These are phyloP conservation scores for Hypoxylon sp. DNA, from an alignment of 2,329 filamentous ascomycete genomes.

Conservation along the genomic window DNA sequence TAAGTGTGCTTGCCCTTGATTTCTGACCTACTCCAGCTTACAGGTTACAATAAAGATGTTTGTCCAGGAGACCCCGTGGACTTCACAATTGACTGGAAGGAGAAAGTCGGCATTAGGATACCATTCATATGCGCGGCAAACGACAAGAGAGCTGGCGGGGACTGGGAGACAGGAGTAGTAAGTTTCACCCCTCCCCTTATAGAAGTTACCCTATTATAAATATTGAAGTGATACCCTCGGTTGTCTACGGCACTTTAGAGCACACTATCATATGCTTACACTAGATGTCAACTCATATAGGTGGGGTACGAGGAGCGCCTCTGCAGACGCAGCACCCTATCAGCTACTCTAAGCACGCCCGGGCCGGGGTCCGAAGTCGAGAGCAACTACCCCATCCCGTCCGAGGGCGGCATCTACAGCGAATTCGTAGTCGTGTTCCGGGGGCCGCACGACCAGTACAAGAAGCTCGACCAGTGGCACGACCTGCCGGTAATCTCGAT, in stretches of 20 bases:
- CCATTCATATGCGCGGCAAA: constrained; percentile 82
- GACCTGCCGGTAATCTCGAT: constrained; percentile 81
- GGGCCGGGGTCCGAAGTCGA: constrained; percentile 63
- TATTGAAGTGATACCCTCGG: too few relatives aligned
- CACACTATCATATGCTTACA: constrained; percentile 17
- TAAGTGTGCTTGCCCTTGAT: constrained; percentile 46
- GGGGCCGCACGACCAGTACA: constrained; percentile 76
- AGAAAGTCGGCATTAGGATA: constrained; percentile 61
- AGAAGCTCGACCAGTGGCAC: constrained; percentile 69
- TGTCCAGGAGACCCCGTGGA: constrained; percentile 72
- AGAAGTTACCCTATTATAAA: too few relatives aligned
- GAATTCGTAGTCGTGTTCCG: constrained; percentile 81
- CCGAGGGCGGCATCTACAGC: constrained; percentile 78
- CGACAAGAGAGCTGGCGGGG: constrained; percentile 82
- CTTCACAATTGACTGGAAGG: constrained; percentile 72
- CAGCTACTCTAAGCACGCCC: constrained; percentile 75
- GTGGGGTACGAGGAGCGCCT: constrained; percentile 79
- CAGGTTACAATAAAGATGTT: constrained; percentile 59
- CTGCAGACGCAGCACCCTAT: constrained; percentile 80
- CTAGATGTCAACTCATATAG: constrained; percentile 8
- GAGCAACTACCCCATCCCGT: constrained; percentile 79
- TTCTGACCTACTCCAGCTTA: constrained; percentile 11
- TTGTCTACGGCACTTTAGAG: constrained; percentile 55
- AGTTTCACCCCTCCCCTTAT: constrained; percentile 43
- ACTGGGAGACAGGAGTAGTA: constrained; percentile 77